Evolutionary conservation across 2,329 filamentous ascomycete genomes (phyloP).

Genomic region (Salinomyces thailandicus): DNA sequence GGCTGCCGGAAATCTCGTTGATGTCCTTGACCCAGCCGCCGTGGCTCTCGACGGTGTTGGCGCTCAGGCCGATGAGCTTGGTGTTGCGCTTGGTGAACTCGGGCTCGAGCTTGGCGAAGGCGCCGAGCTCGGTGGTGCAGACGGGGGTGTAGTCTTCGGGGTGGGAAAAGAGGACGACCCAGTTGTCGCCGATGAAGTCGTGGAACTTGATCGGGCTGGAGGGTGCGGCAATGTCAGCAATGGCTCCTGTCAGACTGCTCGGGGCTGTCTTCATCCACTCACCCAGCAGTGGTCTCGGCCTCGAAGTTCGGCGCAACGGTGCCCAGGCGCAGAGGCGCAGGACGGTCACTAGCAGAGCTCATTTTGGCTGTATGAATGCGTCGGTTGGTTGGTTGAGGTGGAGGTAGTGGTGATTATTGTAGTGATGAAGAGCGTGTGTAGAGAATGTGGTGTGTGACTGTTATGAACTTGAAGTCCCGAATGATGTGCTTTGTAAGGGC

Average conservation of each 20-base stretch:
- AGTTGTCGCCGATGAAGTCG: conserved; percentile 59
- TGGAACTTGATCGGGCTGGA: conserved; percentile 49
- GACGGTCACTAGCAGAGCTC: conserved; percentile 5
- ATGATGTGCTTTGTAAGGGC: too few relatives aligned
- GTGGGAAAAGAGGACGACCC: conserved; percentile 63
- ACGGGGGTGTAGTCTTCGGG: conserved; percentile 50
- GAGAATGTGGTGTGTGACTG: too few relatives aligned
- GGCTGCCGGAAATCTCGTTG: conserved; percentile 39
- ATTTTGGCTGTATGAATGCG: conserved; percentile 4
- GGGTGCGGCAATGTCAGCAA: too few relatives aligned
- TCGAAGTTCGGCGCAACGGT: conserved; percentile 59
- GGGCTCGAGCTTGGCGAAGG: conserved; percentile 53
- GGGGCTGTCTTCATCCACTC: too few relatives aligned
- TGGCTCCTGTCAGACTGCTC: too few relatives aligned
- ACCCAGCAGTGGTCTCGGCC: conserved; percentile 50
- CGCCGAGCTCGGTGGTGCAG: conserved; percentile 54
- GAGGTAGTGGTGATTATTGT: too few relatives aligned
- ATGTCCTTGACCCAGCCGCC: conserved; percentile 45
- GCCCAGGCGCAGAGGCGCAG: conserved; percentile 49
- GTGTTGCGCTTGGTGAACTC: conserved; percentile 53
- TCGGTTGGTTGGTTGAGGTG: not conserved
- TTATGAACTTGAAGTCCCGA: too few relatives aligned
- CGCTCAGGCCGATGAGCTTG: conserved; percentile 50
- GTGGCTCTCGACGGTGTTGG: conserved; percentile 42
- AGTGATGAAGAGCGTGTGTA: too few relatives aligned